Evolutionary conservation across 2,329 filamentous ascomycete species (phyloP).

Genomic region (Cercospora zeae-maydis): DNA sequence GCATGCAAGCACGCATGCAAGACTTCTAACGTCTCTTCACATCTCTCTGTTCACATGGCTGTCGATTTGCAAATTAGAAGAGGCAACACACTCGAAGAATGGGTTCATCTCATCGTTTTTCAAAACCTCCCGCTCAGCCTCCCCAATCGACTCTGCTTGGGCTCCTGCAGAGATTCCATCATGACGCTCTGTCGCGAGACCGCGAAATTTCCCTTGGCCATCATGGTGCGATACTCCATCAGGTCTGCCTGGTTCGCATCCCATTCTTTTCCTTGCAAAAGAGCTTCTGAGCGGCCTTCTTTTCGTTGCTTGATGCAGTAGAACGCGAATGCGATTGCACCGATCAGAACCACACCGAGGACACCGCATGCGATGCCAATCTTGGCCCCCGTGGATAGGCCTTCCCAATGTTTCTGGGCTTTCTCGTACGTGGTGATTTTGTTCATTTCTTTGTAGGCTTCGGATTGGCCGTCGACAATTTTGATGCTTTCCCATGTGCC

Average conservation of each 20-base stretch:
- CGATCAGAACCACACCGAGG: conserved; percentile 40
- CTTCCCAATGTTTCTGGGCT: conserved; percentile 42
- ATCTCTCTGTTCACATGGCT: background rate
- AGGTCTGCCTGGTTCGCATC: conserved; percentile 40
- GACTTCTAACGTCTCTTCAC: background rate
- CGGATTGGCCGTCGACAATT: conserved; percentile 34
- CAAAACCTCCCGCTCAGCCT: conserved; percentile 16
- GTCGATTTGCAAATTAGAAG: background rate
- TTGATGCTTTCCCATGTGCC: conserved; percentile 48
- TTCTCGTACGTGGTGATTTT: conserved; percentile 45
- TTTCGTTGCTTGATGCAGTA: conserved; percentile 52
- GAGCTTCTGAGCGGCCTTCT: conserved; percentile 49
- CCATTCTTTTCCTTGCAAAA: conserved; percentile 48
- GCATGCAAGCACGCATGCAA: background rate
- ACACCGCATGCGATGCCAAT: conserved; percentile 48
- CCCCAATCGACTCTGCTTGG: conserved; percentile 10
- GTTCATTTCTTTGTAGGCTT: conserved; percentile 32
- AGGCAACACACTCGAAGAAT: background rate
- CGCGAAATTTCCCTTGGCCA: conserved; percentile 30
- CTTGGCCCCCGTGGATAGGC: conserved; percentile 46
- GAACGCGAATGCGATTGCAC: conserved; percentile 37
- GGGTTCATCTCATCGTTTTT: background rate
- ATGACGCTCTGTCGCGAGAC: conserved; percentile 21
- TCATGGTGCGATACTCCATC: conserved; percentile 31
- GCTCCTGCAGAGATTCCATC: conserved; percentile 18